Percentiles rank a stretch among this genome's conserved stretches.
Evolutionary conservation across 305 asterid species (phyloP).

Genomic region (Withania somnifera): DNA sequence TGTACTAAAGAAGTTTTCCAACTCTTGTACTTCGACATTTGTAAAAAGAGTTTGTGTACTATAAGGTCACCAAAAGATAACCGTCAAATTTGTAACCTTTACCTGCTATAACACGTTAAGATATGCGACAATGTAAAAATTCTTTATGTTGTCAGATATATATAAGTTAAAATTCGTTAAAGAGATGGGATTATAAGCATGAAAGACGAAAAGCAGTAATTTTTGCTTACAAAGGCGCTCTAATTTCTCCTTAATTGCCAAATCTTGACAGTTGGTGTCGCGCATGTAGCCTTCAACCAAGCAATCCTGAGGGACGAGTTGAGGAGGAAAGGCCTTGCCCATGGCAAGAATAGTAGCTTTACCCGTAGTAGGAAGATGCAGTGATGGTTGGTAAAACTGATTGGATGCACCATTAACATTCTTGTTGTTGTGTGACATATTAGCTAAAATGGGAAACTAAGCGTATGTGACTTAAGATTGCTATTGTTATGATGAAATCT

Average conservation of each 20-base stretch:
- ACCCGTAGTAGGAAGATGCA: slow-evolving; percentile 32
- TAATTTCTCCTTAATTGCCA: slow-evolving; percentile 64
- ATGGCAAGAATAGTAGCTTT: slow-evolving; percentile 76
- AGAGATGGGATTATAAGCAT: neutral
- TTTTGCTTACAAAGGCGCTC: slow-evolving; percentile 54
- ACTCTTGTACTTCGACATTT: neutral
- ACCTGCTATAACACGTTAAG: neutral
- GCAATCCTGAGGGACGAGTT: slow-evolving; percentile 72
- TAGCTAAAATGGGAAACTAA: neutral
- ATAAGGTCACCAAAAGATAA: neutral
- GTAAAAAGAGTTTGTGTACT: neutral
- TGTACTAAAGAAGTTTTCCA: neutral
- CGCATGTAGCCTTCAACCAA: slow-evolving; percentile 75
- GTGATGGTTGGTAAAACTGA: neutral
- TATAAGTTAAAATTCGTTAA: neutral
- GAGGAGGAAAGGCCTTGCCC: slow-evolving; percentile 83
- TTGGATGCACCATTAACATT: neutral
- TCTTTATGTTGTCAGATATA: too few species aligned
- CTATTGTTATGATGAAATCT: neutral
- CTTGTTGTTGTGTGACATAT: neutral
- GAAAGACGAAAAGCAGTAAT: neutral
- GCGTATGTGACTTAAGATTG: neutral
- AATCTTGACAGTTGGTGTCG: slow-evolving; percentile 65
- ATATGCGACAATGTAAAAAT: neutral
- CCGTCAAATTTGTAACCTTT: neutral